Conservation (phyloP, 2,329 filamentous ascomycete genomes). For the Epichloe gansuensis region DNA sequence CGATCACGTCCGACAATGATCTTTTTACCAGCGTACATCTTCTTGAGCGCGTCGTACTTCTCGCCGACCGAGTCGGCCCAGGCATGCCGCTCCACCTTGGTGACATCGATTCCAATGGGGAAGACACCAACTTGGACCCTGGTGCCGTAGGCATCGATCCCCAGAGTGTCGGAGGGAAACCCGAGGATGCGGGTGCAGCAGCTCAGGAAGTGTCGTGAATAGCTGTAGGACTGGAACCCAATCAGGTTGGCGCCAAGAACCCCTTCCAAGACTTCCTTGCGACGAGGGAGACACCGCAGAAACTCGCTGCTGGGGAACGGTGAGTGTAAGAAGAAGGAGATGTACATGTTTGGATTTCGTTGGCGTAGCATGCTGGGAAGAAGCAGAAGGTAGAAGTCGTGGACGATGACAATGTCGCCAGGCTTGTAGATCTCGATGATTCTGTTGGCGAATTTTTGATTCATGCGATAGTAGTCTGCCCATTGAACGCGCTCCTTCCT, state of each 20-base stretch:
- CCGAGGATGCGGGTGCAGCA: conserved; percentile 84
- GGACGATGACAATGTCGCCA: conserved; percentile 82
- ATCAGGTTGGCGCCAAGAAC: conserved; percentile 85
- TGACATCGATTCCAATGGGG: conserved; percentile 88
- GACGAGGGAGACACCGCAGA: conserved; percentile 67
- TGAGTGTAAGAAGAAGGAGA: conserved; percentile 87
- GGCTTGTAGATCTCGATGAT: conserved; percentile 84
- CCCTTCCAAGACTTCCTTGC: conserved; percentile 83
- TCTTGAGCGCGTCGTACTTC: conserved; percentile 58
- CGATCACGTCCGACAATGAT: conserved; percentile 90
- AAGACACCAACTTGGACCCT: conserved; percentile 88
- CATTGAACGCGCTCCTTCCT: conserved; percentile 70
- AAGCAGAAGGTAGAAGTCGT: conserved; percentile 88
- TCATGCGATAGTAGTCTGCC: conserved; percentile 88
- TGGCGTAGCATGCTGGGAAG: conserved; percentile 82
- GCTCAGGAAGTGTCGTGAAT: conserved; percentile 85
- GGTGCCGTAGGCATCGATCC: conserved; percentile 78
- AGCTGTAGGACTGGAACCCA: conserved; percentile 91
- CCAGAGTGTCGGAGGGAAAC: conserved; percentile 75
- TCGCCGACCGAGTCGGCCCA: conserved; percentile 59
- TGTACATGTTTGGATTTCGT: conserved; percentile 76
- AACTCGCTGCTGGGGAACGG: conserved; percentile 96
- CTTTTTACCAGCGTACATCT: conserved; percentile 80
- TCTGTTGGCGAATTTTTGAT: conserved; percentile 79
- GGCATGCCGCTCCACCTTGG: conserved; percentile 60